Conservation (phyloP, 208 protist genomes). For the Acanthamoeba healyi region DNA sequence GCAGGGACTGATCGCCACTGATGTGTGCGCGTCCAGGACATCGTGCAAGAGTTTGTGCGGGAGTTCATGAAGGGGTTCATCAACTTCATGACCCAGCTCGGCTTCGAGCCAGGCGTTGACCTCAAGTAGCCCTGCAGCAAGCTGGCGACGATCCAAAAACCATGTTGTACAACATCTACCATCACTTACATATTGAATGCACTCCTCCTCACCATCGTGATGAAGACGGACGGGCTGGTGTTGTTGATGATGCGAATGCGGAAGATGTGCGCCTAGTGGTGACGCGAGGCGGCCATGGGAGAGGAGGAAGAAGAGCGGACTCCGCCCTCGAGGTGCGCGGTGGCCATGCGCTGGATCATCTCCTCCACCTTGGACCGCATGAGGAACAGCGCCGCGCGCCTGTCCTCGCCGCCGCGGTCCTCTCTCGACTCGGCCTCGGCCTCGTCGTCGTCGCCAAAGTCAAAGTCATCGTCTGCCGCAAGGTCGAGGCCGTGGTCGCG, state of each 20-base stretch:
- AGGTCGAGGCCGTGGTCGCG: no score
- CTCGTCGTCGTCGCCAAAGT: background rate
- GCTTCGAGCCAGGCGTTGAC: slow-evolving; percentile 26
- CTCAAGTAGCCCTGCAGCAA: no score
- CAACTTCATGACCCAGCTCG: slow-evolving; percentile 39
- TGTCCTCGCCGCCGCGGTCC: background rate
- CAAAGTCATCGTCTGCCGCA: background rate
- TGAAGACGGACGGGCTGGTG: no score
- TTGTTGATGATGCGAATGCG: no score
- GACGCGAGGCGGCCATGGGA: no score
- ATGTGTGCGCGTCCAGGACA: background rate
- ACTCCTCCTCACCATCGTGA: no score
- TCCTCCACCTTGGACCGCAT: background rate
- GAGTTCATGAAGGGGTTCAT: slow-evolving; percentile 60
- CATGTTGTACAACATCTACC: no score
- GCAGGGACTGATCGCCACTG: background rate
- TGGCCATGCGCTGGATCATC: background rate
- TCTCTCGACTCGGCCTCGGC: no score
- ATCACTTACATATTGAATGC: no score
- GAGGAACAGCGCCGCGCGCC: background rate
- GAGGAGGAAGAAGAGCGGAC: no score
- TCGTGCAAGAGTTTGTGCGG: slow-evolving; percentile 20
- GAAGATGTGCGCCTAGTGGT: no score
- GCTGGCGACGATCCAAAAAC: no score
- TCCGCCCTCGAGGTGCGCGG: background rate